Conservation (phyloP, 2,329 filamentous ascomycete genomes). For the Pseudogymnoascus sp. region DNA sequence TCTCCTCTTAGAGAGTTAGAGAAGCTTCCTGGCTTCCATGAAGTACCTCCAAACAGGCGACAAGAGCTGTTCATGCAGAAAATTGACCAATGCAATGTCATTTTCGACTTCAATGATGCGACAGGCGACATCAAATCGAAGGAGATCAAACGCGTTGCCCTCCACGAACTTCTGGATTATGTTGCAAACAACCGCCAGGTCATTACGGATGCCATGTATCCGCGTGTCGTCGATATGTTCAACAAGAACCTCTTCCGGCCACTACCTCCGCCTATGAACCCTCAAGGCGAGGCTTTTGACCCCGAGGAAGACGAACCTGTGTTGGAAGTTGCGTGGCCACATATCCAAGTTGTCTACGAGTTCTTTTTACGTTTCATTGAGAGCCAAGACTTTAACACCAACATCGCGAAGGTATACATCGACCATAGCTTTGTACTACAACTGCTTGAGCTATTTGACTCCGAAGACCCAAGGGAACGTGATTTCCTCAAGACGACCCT, state of each 20-base stretch:
- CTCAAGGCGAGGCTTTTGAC: constrained; percentile 95
- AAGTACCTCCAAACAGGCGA: constrained; percentile 87
- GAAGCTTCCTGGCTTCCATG: constrained; percentile 95
- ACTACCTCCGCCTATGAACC: constrained; percentile 93
- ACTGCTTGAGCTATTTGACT: constrained; percentile 95
- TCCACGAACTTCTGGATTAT: constrained; percentile 95
- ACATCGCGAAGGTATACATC: constrained; percentile 97
- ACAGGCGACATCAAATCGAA: constrained; percentile 99
- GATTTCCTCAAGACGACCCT: constrained; percentile 98
- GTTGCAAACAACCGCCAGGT: constrained; percentile 98
- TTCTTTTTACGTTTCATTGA: constrained; percentile 99
- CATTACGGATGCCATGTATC: constrained; percentile 98
- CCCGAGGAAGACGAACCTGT: constrained; percentile 98
- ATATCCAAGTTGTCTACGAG: constrained; percentile 98
- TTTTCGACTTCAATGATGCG: constrained; percentile 98
- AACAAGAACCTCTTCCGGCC: constrained; percentile 96
- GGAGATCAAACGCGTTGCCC: constrained; percentile 93
- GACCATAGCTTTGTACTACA: constrained; percentile 96
- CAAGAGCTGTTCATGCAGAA: constrained; percentile 99
- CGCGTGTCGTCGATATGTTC: constrained; percentile 97
- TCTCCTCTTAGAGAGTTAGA: constrained; percentile 94
- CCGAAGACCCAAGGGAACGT: constrained; percentile 89
- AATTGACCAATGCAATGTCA: constrained; percentile 99
- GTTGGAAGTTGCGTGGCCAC: constrained; percentile 95
- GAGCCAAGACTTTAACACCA: constrained; percentile 99